Evolutionary conservation across 2,329 filamentous ascomycete genomes (phyloP), one percentile per base, ranked within the genome.

Genomic region (Neonectria sp.): DNA sequence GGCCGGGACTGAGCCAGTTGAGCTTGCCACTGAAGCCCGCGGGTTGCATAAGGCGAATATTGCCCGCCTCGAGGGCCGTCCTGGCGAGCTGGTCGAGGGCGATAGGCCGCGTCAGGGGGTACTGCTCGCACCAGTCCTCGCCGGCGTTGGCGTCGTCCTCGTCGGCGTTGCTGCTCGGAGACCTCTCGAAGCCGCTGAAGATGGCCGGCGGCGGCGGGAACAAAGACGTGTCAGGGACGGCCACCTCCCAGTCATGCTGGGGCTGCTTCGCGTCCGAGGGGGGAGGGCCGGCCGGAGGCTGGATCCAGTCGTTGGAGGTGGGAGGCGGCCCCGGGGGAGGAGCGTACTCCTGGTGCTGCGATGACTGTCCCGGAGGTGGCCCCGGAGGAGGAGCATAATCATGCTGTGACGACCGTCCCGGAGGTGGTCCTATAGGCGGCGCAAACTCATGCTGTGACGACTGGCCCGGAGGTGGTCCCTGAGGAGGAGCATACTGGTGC

Each of bases 131-230:
- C 92, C 92, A 95, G 17, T 79, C 79, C 76, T 91, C 88, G 60
- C 90, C 93, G 3, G 87, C 87, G 27, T 89, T 86, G 67, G 91
- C 89, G 67, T 93, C 88, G 56, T 85, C 84, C 71, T 88, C 86
- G 3, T 87, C 87, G 2, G 93, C 91, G 79, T 95, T 95, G 76
- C 89, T 90, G 3, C 91, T 86, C 0, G 90, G 89, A 13, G 92
- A 94, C 35, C 79, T 82, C 67, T 93, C 89, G 74, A 90, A 89
- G 55, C 88, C 88, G 60, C 81, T 82, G 79, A 90, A 90, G 76
- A 94, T 86, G 33, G 88, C 87, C 0, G 93, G 93, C 1, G 93
- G 93, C 0, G 92, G 92, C 1, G 92, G 92, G 49, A 95, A 88
- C 11, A 93, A 85, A 1, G 91, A 85, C 2, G 89, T 94, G 78